Evolutionary conservation across 108 stramenopile species (phyloP).

Genomic region (Mediolabrus comicus): DNA sequence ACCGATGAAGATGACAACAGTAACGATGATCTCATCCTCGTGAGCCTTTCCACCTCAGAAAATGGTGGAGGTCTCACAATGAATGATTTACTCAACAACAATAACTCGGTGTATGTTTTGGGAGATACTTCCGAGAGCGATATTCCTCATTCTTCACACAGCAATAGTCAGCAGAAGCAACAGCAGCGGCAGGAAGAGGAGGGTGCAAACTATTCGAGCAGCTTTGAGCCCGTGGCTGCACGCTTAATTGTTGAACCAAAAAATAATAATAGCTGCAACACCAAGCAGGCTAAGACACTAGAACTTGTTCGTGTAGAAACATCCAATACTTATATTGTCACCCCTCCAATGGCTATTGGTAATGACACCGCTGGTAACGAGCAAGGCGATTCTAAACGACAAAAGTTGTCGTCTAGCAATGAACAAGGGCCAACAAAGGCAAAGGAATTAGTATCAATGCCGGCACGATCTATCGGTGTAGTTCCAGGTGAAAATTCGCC

Average conservation of each 20-base stretch:
- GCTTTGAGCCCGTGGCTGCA: slow-evolving; percentile 30
- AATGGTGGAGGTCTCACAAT: slow-evolving; percentile 12
- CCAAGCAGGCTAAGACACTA: slow-evolving; percentile 25
- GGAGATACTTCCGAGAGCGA: slow-evolving; percentile 17
- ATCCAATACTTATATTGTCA: slow-evolving; percentile 40
- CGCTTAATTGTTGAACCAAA: slow-evolving; percentile 31
- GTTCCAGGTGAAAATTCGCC: slow-evolving; percentile 38
- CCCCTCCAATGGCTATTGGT: slow-evolving; percentile 21
- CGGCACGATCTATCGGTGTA: slow-evolving; percentile 34
- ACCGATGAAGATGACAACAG: neutral
- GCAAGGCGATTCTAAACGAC: slow-evolving; percentile 7
- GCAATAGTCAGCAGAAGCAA: neutral
- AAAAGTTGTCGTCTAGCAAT: slow-evolving; percentile 3
- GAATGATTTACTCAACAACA: slow-evolving; percentile 12
- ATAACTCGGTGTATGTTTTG: slow-evolving; percentile 21
- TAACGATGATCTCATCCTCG: slow-evolving; percentile 25
- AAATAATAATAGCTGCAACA: neutral
- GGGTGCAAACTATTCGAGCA: neutral
- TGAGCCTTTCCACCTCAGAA: slow-evolving; percentile 13
- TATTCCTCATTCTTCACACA: neutral
- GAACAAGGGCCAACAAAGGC: neutral
- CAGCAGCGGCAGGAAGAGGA: neutral
- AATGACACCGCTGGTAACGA: neutral
- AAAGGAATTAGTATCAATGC: slow-evolving; percentile 18
- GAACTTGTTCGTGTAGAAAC: slow-evolving; percentile 43